A percentile compares a stretch with the other conserved stretches of the same genome.
These are phyloP conservation scores for Eragrostis tef DNA, from an alignment of 202 grass and related monocot genomes.

Conservation along the genomic window DNA sequence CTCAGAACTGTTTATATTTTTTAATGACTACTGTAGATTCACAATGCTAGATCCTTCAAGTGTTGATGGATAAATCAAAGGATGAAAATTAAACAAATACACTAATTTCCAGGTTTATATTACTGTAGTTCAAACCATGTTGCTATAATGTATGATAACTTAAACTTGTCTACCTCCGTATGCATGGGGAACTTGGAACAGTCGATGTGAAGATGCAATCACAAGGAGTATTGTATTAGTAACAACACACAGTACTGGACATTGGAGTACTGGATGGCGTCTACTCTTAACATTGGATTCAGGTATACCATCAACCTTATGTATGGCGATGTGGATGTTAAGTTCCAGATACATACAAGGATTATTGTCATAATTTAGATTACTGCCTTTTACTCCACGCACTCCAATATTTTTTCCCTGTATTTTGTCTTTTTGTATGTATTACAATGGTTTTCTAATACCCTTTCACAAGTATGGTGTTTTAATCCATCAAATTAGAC, in stretches of 20 bases:
- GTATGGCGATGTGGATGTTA: background rate
- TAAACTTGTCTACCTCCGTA: background rate
- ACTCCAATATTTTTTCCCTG: constrained; percentile 4
- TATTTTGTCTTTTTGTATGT: background rate
- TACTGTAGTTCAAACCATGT: constrained; percentile 24
- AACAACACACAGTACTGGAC: background rate
- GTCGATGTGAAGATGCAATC: background rate
- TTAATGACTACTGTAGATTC: background rate
- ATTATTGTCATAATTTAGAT: background rate
- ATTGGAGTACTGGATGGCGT: background rate
- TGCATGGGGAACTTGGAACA: background rate
- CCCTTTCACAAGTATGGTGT: background rate
- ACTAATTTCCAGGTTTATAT: background rate
- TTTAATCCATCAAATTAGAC: background rate
- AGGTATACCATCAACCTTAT: constrained; percentile 31
- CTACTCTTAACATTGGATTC: background rate
- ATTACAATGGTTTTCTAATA: constrained; percentile 1
- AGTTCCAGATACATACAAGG: too few species aligned
- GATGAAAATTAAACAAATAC: background rate
- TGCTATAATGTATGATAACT: background rate
- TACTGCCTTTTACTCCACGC: background rate
- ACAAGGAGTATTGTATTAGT: background rate
- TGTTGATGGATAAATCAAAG: background rate
- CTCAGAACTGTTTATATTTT: too few species aligned
- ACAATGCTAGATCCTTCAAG: background rate